phyloP scores from a whole-genome alignment of 1,284 basidiomycete species.

The Vanrija sp. region DNA sequence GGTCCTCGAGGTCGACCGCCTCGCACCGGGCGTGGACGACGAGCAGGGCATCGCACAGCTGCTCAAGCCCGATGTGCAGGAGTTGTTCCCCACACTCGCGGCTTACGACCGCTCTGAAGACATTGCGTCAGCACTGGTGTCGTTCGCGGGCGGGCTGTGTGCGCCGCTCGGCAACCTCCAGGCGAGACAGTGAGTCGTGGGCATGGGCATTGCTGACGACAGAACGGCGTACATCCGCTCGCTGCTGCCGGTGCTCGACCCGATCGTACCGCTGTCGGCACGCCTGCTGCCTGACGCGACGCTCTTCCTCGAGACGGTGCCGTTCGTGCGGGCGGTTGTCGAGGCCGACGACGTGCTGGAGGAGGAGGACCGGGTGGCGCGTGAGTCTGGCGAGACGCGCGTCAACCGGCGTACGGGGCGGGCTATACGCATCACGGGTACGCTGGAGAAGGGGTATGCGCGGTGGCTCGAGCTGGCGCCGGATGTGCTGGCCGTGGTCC shows the following conservation, averaged over 20 bases:
- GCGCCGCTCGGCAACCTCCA: slow-evolving; percentile 11
- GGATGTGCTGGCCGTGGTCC: too few relatives aligned
- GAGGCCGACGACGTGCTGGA: slow-evolving; percentile 58
- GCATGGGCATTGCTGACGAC: background rate
- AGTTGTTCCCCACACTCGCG: slow-evolving; percentile 20
- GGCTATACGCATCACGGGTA: slow-evolving; percentile 23
- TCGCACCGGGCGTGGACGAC: slow-evolving; percentile 55
- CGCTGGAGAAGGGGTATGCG: slow-evolving; percentile 5
- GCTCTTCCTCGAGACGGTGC: slow-evolving; percentile 65
- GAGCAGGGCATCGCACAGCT: slow-evolving; percentile 57
- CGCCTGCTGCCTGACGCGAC: slow-evolving; percentile 51
- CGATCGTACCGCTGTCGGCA: slow-evolving; percentile 45
- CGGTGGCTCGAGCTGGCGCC: slow-evolving; percentile 3
- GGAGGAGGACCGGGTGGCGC: slow-evolving; percentile 30
- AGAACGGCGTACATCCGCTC: slow-evolving; percentile 33
- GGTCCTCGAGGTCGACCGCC: slow-evolving; percentile 48
- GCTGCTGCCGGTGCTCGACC: slow-evolving; percentile 51
- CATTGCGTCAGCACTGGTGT: slow-evolving; percentile 34
- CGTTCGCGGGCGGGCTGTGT: slow-evolving; percentile 10
- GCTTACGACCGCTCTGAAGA: slow-evolving; percentile 17
- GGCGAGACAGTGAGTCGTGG: slow-evolving; percentile 18
- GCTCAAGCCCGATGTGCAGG: slow-evolving; percentile 43
- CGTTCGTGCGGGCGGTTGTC: slow-evolving; percentile 67
- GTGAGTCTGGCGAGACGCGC: slow-evolving; percentile 25
- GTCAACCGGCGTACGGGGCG: slow-evolving; percentile 43